Percentiles rank a stretch among this genome's conserved stretches.
phyloP scores from a whole-genome alignment of 2,329 filamentous ascomycete genomes.

The Fusarium buxicola region DNA sequence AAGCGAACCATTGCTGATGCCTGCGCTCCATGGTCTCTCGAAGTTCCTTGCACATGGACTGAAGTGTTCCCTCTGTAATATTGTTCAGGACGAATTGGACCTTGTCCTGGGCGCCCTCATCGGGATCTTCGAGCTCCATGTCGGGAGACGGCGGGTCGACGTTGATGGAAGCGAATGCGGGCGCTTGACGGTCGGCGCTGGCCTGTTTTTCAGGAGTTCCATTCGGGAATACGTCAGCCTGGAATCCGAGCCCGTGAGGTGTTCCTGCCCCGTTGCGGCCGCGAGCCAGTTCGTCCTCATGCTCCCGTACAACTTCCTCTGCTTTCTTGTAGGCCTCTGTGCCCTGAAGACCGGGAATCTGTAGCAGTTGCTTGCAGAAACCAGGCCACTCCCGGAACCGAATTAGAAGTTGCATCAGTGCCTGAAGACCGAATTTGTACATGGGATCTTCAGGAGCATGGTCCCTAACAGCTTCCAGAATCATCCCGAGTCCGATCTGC shows the following conservation, averaged over 20 bases:
- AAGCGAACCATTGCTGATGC: constrained; percentile 96
- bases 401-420: constrained; percentile 86
- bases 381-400: constrained; percentile 95
- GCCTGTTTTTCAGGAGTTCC: constrained; percentile 75
- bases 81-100: constrained; percentile 98
- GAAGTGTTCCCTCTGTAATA: constrained; percentile 88
- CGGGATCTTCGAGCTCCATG: constrained; percentile 81
- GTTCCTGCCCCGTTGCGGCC: constrained; percentile 63
- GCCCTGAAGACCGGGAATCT: constrained; percentile 83
- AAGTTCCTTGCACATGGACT: constrained; percentile 85
- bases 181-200: constrained; percentile 68
- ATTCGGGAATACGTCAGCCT: constrained; percentile 71
- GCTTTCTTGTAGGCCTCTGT: constrained; percentile 88
- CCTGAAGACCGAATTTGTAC: constrained; percentile 98
- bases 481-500: constrained; percentile 96
- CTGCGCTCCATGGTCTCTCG: constrained; percentile 80
- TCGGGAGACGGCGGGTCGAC: constrained; percentile 75
- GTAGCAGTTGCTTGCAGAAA: constrained; percentile 86
- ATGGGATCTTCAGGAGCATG: constrained; percentile 86
- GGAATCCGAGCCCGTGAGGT: constrained; percentile 51
- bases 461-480: constrained; percentile 93
- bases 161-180: constrained; percentile 82
- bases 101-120: constrained; percentile 87
- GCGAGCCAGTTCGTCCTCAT: constrained; percentile 70
- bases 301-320: constrained; percentile 79